These are phyloP conservation scores for Trypanosoma melophagium DNA, from an alignment of 208 protist species.

Conservation along the genomic window DNA sequence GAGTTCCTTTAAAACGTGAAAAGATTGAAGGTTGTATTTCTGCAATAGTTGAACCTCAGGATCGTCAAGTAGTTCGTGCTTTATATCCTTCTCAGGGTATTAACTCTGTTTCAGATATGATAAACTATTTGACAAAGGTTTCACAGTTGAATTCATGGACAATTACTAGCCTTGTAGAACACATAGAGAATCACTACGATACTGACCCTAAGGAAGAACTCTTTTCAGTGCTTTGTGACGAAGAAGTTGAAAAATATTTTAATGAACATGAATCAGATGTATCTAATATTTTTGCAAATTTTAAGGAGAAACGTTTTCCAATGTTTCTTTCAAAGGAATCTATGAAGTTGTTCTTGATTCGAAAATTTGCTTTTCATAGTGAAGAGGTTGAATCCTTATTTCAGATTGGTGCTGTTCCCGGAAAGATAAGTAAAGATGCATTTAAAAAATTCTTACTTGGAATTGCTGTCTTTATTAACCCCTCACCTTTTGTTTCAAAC, in stretches of 20 bases:
- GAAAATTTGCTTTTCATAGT: constrained; percentile 37
- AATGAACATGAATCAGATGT: constrained; percentile 33
- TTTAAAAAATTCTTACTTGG: constrained; percentile 60
- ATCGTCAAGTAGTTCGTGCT: constrained; percentile 61
- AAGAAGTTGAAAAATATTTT: constrained; percentile 46
- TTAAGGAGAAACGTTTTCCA: constrained; percentile 47
- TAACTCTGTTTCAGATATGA: constrained; percentile 52
- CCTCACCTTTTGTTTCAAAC: constrained; percentile 63
- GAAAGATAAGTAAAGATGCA: constrained; percentile 46
- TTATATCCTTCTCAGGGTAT: constrained; percentile 76
- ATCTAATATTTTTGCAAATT: constrained; percentile 35
- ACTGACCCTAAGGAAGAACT: constrained; percentile 60
- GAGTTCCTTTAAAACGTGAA: constrained; percentile 53
- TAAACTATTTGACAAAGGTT: constrained; percentile 75
- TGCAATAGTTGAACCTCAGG: constrained; percentile 48
- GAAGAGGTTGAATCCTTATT: constrained; percentile 52
- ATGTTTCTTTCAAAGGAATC: constrained; percentile 39
- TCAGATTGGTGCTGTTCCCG: constrained; percentile 21
- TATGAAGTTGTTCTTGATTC: constrained; percentile 40
- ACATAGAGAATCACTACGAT: constrained; percentile 65
- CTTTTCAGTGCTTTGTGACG: constrained; percentile 33
- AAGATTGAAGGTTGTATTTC: constrained; percentile 63
- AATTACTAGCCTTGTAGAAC: constrained; percentile 59
- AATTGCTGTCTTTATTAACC: constrained; percentile 48
- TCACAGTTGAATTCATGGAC: constrained; percentile 68